These are phyloP conservation scores for Cryptococcus hybrid DNA, from an alignment of 1,284 basidiomycete species.

Conservation along the genomic window DNA sequence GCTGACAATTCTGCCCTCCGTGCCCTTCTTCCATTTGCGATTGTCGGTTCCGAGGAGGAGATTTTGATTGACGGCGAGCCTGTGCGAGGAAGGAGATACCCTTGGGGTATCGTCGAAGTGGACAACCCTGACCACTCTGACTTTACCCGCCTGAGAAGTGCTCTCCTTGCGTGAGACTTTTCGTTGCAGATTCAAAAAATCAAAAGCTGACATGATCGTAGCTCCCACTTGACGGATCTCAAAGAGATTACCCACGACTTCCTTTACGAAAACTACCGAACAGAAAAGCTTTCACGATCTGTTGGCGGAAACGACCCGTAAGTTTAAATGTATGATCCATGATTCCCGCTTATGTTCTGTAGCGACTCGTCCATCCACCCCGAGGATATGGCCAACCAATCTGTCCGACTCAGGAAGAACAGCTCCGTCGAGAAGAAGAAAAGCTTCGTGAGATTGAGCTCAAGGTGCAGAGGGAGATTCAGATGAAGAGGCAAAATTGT, in stretches of 20 bases:
- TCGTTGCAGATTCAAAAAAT: background rate
- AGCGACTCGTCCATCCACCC: slow-evolving; percentile 82
- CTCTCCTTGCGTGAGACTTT: slow-evolving; percentile 71
- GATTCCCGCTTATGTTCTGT: slow-evolving; percentile 1
- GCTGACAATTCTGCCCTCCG: slow-evolving; percentile 95
- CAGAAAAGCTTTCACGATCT: slow-evolving; percentile 93
- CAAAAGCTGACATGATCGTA: slow-evolving; percentile 39
- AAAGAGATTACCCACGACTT: slow-evolving; percentile 94
- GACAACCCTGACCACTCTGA: slow-evolving; percentile 99
- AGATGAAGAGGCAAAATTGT: slow-evolving; percentile 94
- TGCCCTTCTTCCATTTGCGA: slow-evolving; percentile 89
- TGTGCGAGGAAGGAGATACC: slow-evolving; percentile 88
- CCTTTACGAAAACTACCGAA: slow-evolving; percentile 86
- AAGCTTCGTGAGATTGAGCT: slow-evolving; percentile 98
- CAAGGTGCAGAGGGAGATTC: slow-evolving; percentile 97
- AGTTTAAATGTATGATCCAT: slow-evolving; percentile 31
- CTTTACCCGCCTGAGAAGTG: slow-evolving; percentile 86
- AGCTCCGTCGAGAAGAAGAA: slow-evolving; percentile 95
- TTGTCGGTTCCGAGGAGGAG: slow-evolving; percentile 97
- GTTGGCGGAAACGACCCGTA: slow-evolving; percentile 76
- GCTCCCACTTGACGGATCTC: slow-evolving; percentile 91
- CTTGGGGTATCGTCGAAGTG: slow-evolving; percentile 98
- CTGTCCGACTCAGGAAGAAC: slow-evolving; percentile 96
- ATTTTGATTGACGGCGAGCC: slow-evolving; percentile 88
- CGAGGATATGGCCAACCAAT: slow-evolving; percentile 95